Conservation (phyloP, 768 basidiomycete species). For the Calvatia gigantea region DNA sequence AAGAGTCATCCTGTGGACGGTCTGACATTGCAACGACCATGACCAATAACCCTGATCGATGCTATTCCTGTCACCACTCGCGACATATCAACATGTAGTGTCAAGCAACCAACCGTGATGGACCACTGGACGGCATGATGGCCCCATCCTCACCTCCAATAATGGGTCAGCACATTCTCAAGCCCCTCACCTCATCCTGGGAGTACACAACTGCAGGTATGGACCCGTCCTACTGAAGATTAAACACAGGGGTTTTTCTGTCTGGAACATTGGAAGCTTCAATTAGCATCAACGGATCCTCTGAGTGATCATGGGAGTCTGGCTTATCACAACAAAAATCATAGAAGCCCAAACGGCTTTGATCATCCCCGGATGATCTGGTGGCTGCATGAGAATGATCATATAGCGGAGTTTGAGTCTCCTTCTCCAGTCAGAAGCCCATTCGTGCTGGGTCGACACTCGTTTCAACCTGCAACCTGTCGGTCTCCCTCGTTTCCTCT, state of each 20-base stretch:
- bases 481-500: neutral
- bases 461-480: neutral
- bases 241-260: neutral
- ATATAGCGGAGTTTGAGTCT: neutral
- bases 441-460: neutral
- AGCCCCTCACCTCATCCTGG: neutral
- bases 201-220: neutral
- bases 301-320: neutral
- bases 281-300: neutral
- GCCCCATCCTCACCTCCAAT: neutral
- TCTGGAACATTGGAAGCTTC: neutral
- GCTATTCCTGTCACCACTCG: neutral
- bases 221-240: neutral
- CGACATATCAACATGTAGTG: slow-evolving; percentile 1
- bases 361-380: slow-evolving; percentile 7
- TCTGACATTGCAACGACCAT: neutral
- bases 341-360: neutral
- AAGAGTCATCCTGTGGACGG: too few relatives aligned
- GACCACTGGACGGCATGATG: slow-evolving; percentile 1
- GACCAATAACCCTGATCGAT: neutral
- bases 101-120: slow-evolving; percentile 4
- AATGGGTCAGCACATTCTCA: neutral
- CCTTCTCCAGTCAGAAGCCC: neutral
- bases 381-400: slow-evolving; percentile 8
- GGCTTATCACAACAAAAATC: neutral